Conservation (phyloP, 2,329 filamentous ascomycete genomes). For the Exophiala mesophila region DNA sequence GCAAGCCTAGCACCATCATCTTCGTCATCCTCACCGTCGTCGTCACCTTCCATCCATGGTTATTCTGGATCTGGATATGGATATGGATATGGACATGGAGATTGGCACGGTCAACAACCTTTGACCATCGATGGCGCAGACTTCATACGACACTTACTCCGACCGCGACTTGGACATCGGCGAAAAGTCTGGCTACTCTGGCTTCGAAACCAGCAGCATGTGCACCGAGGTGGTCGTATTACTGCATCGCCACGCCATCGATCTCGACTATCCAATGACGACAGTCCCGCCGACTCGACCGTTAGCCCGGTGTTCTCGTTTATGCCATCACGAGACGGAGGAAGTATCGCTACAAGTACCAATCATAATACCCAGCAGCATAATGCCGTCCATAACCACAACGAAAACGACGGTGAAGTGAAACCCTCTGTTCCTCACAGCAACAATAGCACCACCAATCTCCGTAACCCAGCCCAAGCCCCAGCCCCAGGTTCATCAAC, state of each 20-base stretch:
- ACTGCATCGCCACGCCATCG: not conserved
- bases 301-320: constrained; percentile 18
- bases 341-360: not conserved
- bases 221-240: not conserved
- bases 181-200: constrained; percentile 26
- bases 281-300: not conserved
- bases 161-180: constrained; percentile 20
- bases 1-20: constrained; percentile 8
- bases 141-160: constrained; percentile 19
- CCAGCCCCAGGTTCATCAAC: constrained; percentile 3
- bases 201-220: constrained; percentile 22
- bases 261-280: not conserved
- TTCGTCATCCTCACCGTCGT: not conserved
- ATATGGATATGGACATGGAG: not conserved
- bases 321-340: constrained; percentile 10
- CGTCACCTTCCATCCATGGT: no score
- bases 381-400: constrained; percentile 4
- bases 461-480: not conserved
- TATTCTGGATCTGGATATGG: no score
- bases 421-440: not conserved
- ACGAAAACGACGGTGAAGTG: not conserved
- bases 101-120: not conserved
- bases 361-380: no score
- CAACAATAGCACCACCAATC: not conserved
- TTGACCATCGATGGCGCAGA: constrained; percentile 15